phyloP scores from a whole-genome alignment of 192 early-diverging fungal genomes.

The Rhizophagus clarus region DNA sequence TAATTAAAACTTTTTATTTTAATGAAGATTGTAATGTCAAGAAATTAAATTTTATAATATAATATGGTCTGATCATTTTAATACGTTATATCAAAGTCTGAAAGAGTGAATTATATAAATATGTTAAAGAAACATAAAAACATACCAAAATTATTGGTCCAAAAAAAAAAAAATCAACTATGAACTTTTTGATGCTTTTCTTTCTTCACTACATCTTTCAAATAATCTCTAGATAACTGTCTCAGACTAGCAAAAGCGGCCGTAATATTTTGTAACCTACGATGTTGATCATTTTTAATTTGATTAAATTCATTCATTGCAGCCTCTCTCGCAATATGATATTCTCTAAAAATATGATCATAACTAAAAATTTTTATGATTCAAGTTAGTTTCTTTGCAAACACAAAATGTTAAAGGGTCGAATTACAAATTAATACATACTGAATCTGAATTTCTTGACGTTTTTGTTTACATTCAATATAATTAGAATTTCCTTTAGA shows the following conservation, averaged over 20 bases:
- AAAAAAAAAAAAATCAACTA: no score
- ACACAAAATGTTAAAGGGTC: neutral
- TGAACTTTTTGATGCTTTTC: no score
- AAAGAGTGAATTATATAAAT: no score
- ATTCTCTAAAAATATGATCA: neutral
- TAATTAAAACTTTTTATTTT: no score
- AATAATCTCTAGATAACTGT: neutral
- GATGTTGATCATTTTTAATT: slow-evolving; percentile 12
- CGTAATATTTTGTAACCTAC: neutral
- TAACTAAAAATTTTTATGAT: neutral
- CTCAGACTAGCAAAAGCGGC: neutral
- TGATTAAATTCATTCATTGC: neutral
- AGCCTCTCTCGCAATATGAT: neutral
- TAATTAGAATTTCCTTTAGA: neutral
- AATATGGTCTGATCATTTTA: no score
- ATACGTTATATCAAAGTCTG: no score
- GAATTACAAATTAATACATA: neutral
- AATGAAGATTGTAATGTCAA: no score
- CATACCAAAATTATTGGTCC: no score
- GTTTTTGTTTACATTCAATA: slow-evolving; percentile 21
- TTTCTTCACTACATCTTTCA: neutral
- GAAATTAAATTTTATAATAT: no score
- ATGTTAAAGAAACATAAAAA: no score
- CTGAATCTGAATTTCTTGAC: slow-evolving; percentile 22
- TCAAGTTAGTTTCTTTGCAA: neutral